A percentile compares a stretch with the other conserved stretches of the same genome.
Evolutionary conservation across 805 yeast species (phyloP).

Genomic region (Hanseniaspora clermontiae): DNA sequence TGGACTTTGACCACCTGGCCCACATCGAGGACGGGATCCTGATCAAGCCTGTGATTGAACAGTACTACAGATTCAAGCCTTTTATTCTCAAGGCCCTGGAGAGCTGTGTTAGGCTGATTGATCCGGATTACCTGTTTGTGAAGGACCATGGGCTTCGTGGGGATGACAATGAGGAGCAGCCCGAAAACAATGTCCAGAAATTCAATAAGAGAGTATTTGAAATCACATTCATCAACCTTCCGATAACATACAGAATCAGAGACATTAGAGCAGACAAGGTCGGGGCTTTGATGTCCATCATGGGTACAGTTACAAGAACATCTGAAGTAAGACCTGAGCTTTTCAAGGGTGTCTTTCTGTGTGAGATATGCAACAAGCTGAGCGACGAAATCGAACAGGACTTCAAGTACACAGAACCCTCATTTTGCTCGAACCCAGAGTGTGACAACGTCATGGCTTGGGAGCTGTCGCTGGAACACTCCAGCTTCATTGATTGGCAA

Average conservation of each 20-base stretch:
- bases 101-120: slow-evolving; percentile 57
- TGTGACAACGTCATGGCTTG: slow-evolving; percentile 80
- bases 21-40: slow-evolving; percentile 72
- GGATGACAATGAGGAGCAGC: slow-evolving; percentile 16
- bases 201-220: slow-evolving; percentile 54
- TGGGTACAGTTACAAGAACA: slow-evolving; percentile 90
- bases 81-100: slow-evolving; percentile 64
- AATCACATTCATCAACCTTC: slow-evolving; percentile 76
- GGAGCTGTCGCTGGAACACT: slow-evolving; percentile 71
- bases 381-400: slow-evolving; percentile 86
- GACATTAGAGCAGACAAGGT: slow-evolving; percentile 82
- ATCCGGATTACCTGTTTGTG: slow-evolving; percentile 35
- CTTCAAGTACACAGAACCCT: slow-evolving; percentile 89
- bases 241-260: slow-evolving; percentile 70
- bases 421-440: slow-evolving; percentile 74
- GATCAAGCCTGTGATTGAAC: slow-evolving; percentile 80
- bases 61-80: slow-evolving; percentile 85
- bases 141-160: slow-evolving; percentile 23
- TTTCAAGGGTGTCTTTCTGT: slow-evolving; percentile 71
- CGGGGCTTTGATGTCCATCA: slow-evolving; percentile 71
- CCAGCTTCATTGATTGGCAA: slow-evolving; percentile 87
- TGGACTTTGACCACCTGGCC: slow-evolving; percentile 70
- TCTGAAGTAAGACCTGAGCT: slow-evolving; percentile 90
- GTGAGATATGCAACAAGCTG: slow-evolving; percentile 57
- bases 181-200: slow-evolving; percentile 28